Base-by-base conservation (phyloP, 2,329 filamentous ascomycete species). In the Fusarium brachygibbosum region DNA sequence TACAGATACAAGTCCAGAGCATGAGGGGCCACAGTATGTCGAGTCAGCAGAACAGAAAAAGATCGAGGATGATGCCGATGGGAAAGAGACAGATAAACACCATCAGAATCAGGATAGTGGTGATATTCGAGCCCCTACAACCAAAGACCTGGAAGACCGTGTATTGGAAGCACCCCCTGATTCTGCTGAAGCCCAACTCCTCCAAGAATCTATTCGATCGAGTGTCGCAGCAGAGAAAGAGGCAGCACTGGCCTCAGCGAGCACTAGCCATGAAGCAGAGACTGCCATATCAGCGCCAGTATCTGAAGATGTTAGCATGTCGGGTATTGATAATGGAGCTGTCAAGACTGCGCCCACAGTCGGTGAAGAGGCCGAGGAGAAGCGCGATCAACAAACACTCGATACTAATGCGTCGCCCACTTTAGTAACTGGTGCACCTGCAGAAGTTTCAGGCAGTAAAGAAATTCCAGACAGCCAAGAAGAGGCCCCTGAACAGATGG, bases 1-100 rank as follows among this genome's bases (percentile, higher is more conserved):
- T 2, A 88, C 91, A 1, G 90, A 91, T 70, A 94, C 92, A 3
- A 94, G 91, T 71, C 90, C 91, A 2, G 91, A 91, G 56, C 87
- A 91, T 56, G 91, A 93, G 49, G 85, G 83, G 19, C 82, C 86
- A 48, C 85, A 86, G 42, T 87, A 87, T 70, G 77, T 83, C 17
- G 84, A 89, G 34, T 79, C 80, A n/a, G 67, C 58, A 21, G 83
- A 85, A 23, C 81, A 84, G 63, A 83, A 83, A 72, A 81, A 81
- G 34, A 77, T 78, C 53, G 84, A 83, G 44, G 76, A 81, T 75
- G 75, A 82, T 48, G 44, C 14, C 7, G 72, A 76, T 46, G 72
- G 69, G 11, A 74, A 74, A 14, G 76, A 68, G 28, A 38, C 25
- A 3, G 25, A 41, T 12, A 75, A 76, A 17, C 76, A 70, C 21